Conservation (phyloP, 2,329 filamentous ascomycete species). For the Stagonosporopsis rhizophila region DNA sequence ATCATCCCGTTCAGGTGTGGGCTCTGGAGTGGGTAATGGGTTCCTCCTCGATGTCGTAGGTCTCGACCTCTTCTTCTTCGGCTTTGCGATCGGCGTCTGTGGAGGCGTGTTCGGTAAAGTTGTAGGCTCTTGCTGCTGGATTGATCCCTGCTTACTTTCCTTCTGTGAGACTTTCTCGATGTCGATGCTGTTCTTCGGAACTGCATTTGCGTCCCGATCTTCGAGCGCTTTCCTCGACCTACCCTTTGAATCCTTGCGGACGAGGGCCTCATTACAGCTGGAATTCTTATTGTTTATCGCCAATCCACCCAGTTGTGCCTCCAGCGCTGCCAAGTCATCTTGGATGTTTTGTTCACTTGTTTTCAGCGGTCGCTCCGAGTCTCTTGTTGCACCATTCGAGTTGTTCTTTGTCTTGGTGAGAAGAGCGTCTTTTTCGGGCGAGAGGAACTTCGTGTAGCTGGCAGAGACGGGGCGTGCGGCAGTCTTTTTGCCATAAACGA, state of each 20-base stretch:
- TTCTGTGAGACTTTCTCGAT: neutral
- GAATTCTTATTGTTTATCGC: neutral
- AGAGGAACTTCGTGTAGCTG: slow-evolving; percentile 37
- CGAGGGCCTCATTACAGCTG: neutral
- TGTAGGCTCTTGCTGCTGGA: neutral
- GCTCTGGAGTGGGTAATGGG: slow-evolving; percentile 27
- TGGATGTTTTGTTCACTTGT: slow-evolving; percentile 7
- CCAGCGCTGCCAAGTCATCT: slow-evolving; percentile 12
- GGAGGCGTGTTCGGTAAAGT: slow-evolving; percentile 1
- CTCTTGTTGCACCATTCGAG: neutral
- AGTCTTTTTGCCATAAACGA: slow-evolving; percentile 33
- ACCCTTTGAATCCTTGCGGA: slow-evolving; percentile 2
- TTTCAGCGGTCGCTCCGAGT: slow-evolving; percentile 1
- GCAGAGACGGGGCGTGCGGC: slow-evolving; percentile 3
- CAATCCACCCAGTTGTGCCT: slow-evolving; percentile 11
- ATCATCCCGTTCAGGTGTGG: slow-evolving; percentile 34
- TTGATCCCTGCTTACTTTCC: neutral
- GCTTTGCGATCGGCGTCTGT: slow-evolving; percentile 17
- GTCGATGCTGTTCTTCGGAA: neutral
- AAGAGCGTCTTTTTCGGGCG: slow-evolving; percentile 34
- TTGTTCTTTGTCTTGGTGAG: slow-evolving; percentile 8
- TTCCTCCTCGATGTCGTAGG: slow-evolving; percentile 20
- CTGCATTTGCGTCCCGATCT: slow-evolving; percentile 21
- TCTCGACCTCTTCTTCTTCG: slow-evolving; percentile 21
- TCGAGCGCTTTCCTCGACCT: slow-evolving; percentile 17